A percentile compares a stretch with the other conserved stretches of the same genome.
Conservation (phyloP, 2,329 filamentous ascomycete genomes). For the Microdochium trichocladiopsis region DNA sequence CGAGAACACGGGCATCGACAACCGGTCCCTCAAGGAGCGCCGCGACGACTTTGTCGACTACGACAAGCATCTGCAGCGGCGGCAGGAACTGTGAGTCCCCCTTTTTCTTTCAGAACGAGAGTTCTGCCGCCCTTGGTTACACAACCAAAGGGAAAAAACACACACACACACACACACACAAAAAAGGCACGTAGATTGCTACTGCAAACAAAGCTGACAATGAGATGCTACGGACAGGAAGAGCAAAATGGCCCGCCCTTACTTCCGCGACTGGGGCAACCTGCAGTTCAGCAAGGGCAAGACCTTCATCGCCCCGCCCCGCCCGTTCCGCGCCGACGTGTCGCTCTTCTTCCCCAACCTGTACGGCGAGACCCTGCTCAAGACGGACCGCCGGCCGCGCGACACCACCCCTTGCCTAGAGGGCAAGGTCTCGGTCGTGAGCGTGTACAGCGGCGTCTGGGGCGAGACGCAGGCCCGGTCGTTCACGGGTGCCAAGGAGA, state of each 20-base stretch:
- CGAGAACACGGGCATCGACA: constrained; percentile 75
- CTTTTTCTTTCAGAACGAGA: too few relatives aligned
- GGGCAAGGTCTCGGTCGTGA: constrained; percentile 71
- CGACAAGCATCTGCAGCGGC: constrained; percentile 72
- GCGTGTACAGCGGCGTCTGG: constrained; percentile 78
- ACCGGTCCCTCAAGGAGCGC: constrained; percentile 58
- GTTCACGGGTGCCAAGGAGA: constrained; percentile 59
- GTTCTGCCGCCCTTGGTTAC: too few relatives aligned
- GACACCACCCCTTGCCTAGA: constrained; percentile 72
- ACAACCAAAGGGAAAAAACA: too few relatives aligned
- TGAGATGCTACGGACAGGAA: too few relatives aligned
- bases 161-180: too few relatives aligned
- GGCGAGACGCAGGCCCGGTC: constrained; percentile 71
- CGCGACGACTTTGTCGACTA: constrained; percentile 78
- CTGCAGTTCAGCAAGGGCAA: constrained; percentile 80
- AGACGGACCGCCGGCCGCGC: constrained; percentile 38
- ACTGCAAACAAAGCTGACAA: too few relatives aligned
- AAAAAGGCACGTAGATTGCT: too few relatives aligned
- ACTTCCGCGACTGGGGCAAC: constrained; percentile 94
- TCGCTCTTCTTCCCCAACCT: constrained; percentile 94
- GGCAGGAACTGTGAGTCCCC: constrained; percentile 67
- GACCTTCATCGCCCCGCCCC: constrained; percentile 77
- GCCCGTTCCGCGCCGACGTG: constrained; percentile 75
- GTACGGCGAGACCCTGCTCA: constrained; percentile 67
- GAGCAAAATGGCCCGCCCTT: constrained; percentile 72